Evolutionary conservation across 495 filamentous ascomycete species (phyloP).

Genomic region (Tuber brumale): DNA sequence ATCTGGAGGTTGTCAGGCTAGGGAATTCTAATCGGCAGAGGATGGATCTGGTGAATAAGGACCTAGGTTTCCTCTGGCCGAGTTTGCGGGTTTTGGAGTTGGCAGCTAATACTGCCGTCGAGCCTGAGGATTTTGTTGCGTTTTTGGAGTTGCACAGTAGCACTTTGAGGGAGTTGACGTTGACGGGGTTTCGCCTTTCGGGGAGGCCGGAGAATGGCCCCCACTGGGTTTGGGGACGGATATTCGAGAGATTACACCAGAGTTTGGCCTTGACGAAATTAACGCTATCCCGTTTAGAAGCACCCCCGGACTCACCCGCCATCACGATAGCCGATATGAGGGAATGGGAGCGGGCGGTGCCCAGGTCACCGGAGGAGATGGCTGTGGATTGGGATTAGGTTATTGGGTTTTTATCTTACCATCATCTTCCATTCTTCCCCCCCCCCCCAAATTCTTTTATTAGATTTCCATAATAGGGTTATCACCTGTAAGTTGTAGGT

Average conservation of each 20-base stretch:
- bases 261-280: not conserved
- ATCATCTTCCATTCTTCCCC: not conserved
- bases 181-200: constrained; percentile 14
- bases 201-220: not conserved
- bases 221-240: not conserved
- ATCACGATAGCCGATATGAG: not conserved
- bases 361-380: not conserved
- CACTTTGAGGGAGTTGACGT: constrained; percentile 19
- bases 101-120: constrained; percentile 1
- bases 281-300: not conserved
- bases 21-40: constrained; percentile 12
- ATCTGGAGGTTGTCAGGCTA: constrained; percentile 18
- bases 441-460: not conserved
- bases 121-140: constrained; percentile 4
- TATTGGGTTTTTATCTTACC: not conserved
- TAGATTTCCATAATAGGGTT: not conserved
- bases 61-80: constrained; percentile 19
- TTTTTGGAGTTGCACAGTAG: constrained; percentile 19
- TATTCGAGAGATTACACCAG: constrained; percentile 1
- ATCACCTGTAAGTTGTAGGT: not conserved
- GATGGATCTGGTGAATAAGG: constrained; percentile 3
- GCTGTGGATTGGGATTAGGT: not conserved
- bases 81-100: constrained; percentile 20
- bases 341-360: constrained; percentile 22
- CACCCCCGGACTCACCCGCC: not conserved